Percentiles rank a stretch among this genome's conserved stretches.
Evolutionary conservation across 225 moss, liverwort and hornwort genomes (phyloP).

Genomic region (Sphagnum contortum): DNA sequence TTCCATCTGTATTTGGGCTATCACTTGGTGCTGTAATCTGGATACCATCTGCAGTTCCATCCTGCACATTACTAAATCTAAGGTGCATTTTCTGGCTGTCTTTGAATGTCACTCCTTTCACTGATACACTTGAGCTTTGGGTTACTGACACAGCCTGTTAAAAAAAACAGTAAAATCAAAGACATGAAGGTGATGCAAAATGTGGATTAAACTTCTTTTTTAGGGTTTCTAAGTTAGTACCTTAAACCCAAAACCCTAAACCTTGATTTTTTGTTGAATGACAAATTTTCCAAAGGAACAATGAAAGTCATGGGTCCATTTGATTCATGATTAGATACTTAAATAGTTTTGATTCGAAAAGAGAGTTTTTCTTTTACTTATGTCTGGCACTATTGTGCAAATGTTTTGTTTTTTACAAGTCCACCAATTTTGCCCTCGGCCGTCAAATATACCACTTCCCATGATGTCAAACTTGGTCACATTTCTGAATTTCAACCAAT

Average conservation of each 20-base stretch:
- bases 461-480: slow-evolving; percentile 28
- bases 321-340: too few relatives aligned
- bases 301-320: too few relatives aligned
- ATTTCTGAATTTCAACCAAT: slow-evolving; percentile 50
- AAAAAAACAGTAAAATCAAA: too few relatives aligned
- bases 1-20: slow-evolving; percentile 80
- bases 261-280: too few relatives aligned
- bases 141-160: slow-evolving; percentile 46
- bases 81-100: slow-evolving; percentile 59
- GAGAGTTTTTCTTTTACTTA: slow-evolving; percentile 3
- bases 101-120: slow-evolving; percentile 24
- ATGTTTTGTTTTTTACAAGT: slow-evolving; percentile 14
- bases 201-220: too few relatives aligned
- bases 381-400: slow-evolving; percentile 21
- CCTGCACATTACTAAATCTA: slow-evolving; percentile 17
- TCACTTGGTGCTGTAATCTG: slow-evolving; percentile 19
- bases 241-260: too few relatives aligned
- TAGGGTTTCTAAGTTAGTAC: too few relatives aligned
- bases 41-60: slow-evolving; percentile 20
- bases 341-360: too few relatives aligned
- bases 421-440: slow-evolving; percentile 74
- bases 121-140: slow-evolving; percentile 26
- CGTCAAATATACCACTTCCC: slow-evolving; percentile 56
- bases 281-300: too few relatives aligned
- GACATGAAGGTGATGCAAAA: too few relatives aligned